Evolutionary conservation across 2,329 filamentous ascomycete genomes (phyloP), one percentile per base, ranked within the genome.

Genomic region (Chrysosporium keratinophilum): DNA sequence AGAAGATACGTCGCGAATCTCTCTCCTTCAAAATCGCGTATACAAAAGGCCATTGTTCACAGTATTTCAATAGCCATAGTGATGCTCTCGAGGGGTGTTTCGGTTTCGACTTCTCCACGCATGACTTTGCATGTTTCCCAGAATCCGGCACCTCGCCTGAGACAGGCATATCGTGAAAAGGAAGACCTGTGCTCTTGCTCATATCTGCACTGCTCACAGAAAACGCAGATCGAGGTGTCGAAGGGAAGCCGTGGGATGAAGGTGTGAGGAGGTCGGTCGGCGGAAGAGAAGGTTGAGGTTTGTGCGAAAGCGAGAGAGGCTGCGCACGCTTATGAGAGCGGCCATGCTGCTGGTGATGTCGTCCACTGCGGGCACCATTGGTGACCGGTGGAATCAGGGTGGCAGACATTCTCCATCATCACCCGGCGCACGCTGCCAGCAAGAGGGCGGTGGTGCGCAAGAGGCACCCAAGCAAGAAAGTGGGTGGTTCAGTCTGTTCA

Each of bases 1-100:
- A 98, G 61, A 95, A 94, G 59, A 98, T 97, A 43, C 91, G 82
- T 55, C 93, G 80, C 14, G 91, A 97, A 67, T 98, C 91, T 63
- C 88, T 89, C 64, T 97, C 91, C 12, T 84, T 81, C 62, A 98
- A 72, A 55, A 98, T 88, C 51, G 88, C 85, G 65, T 96, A 83
- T 15, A 96, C 64, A 34, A 97, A 76, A 0, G 91, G 90, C 66
- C 84, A 88, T 23, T 76, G 76, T 47, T 84, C 78, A 10, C 83
- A 84, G 52, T 80, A 77, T 0, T 78, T 77, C n/a, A 97, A 75
- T 2, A 97, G 68, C 53, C 84, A 78, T 12, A 77, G 79, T 0
- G 91, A 95, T 39, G 95, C 75, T 45, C 71, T 75, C 0, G 88
- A 94, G 40, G 81, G 76, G 45, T 77, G 70, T 54, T 74, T 71